Evolutionary conservation across 805 yeast genomes (phyloP).

Genomic region (Yarrowia porcina): DNA sequence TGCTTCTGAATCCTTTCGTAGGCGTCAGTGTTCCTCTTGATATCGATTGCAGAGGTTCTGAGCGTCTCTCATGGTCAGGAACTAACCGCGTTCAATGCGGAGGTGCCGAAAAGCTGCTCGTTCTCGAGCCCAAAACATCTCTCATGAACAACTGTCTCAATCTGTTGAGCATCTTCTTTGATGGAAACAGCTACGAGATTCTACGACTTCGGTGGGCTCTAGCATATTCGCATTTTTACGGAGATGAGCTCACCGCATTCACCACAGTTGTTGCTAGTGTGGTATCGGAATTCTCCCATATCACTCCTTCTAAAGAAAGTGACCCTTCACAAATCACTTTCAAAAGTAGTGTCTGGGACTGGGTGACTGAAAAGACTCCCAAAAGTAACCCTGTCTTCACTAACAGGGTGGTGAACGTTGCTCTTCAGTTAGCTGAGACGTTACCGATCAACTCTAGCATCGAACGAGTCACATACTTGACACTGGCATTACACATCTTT

Average conservation of each 20-base stretch:
- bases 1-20: constrained; percentile 35
- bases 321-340: neutral
- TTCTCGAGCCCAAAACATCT: constrained; percentile 4
- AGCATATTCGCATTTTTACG: constrained; percentile 19
- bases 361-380: neutral
- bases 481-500: constrained; percentile 12
- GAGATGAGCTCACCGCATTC: neutral
- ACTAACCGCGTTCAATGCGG: neutral
- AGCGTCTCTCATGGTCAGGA: neutral
- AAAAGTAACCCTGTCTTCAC: neutral
- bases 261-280: constrained; percentile 3
- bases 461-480: constrained; percentile 1
- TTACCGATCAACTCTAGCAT: constrained; percentile 2
- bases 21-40: constrained; percentile 17
- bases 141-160: constrained; percentile 11
- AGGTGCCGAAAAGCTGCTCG: neutral
- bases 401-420: neutral
- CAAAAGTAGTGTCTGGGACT: constrained; percentile 8
- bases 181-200: constrained; percentile 16
- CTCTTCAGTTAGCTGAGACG: neutral
- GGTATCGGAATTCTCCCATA: neutral
- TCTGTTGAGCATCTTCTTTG: constrained; percentile 18
- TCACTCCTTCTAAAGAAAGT: neutral
- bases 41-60: neutral
- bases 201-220: constrained; percentile 15